Base-by-base conservation (phyloP, 2,329 filamentous ascomycete genomes). In the Monosporascus sp. region DNA sequence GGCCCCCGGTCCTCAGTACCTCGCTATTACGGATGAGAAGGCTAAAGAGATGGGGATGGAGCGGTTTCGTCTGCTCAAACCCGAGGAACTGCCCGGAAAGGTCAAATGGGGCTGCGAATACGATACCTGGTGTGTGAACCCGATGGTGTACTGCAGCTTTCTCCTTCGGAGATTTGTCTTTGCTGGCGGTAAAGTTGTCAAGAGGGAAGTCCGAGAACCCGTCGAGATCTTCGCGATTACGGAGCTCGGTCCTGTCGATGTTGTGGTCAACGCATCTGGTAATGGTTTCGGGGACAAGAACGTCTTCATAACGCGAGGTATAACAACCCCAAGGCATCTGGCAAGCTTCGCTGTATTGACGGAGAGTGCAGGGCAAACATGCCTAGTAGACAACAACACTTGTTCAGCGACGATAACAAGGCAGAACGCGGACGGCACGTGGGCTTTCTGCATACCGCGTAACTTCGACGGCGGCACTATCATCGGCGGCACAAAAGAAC, bases 401-500 rank as follows among this genome's bases (percentile, higher is more conserved):
- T 62, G 64, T 36, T 55, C 65, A 3, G 67, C 67, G 1, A 65
- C 65, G 0, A 72, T 88, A 20, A 88, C 85, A 3, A 74, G 79
- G 25, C 82, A 88, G 59, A 80, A 82, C 60, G 73, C 74, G 0
- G 83, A 87, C 62, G 85, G 85, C 0, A 77, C 73, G 8, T 86
- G 83, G 81, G 76, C 77, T 0, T 87, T 87, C 57, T 77, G 77
- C 46, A 80, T 88, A 6, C 83, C 85, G 1, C 76, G 85, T 2
- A 78, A 77, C 8, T 78, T 83, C 25, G 73, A 80, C 36, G 84
- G 84, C 3, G 85, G 85, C 3, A 87, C 84, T 0, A 73, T 88
- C 39, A 78, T 88, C 20, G 85, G 85, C 5, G 85, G 85, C 0
- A 88, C 83, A 9, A 87, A 86, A 64, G 79, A 87, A 62, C 74